Evolutionary conservation across 257 asterid species (phyloP), one percentile per base, ranked within the genome.

Genomic region (Fraxinus americana): DNA sequence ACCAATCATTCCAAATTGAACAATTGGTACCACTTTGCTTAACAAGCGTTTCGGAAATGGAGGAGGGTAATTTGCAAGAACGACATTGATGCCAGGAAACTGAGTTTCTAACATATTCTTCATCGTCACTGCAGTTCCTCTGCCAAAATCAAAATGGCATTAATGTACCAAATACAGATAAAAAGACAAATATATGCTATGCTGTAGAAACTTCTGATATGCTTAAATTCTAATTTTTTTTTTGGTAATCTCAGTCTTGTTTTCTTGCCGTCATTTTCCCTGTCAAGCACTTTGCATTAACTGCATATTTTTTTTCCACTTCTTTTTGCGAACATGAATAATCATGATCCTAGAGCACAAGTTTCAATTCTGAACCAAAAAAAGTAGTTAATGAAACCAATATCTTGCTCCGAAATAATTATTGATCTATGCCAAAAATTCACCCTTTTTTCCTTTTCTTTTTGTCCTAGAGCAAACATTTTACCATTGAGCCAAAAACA

Each of bases 61-160:
- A 41, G 99, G 91, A 63, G 99, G 99, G 82, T 89, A 95, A 85
- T 95, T 95, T 67, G 92, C 98, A 75, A 93, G 97, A 75, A 80
- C 89, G 63, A 95, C 97, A 76, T 85, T 82, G 87, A 91, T 83
- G 38, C 99, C 98, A 67, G 99, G 97, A 89, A 89, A 90, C 69
- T 93, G 98, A 80, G 79, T 83, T 83, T 93, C 97, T 79, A 95
- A 74, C 99, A 95, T 95, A 71, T 89, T 91, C 87, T 89, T 93
- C 98, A 95, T 93, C 2, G 97, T 93, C 84, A 88, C 93, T 6
- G 99, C 99, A 79, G 91, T 86, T 57, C 98, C 98, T 85, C 99
- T 95, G 96, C 83, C 73, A 85, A 80, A 78, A 76, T 30, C 71
- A 70, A 75, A 84, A 69, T 63, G 19, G 21, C 36, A 54, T 70